phyloP scores from a whole-genome alignment of 306 rosid species.

The Sophora flavescens region DNA sequence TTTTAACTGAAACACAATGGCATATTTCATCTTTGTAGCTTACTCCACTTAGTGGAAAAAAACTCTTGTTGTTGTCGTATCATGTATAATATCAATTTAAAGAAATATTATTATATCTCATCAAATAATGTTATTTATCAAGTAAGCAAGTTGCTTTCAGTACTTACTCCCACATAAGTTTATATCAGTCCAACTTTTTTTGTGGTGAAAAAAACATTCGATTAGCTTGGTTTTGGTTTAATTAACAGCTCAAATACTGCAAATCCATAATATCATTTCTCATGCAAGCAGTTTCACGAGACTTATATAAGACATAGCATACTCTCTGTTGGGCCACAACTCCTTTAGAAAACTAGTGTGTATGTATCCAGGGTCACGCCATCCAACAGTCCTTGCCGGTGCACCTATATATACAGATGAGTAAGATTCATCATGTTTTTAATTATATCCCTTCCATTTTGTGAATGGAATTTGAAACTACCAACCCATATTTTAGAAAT shows the following conservation, averaged over 20 bases:
- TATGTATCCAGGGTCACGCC: slow-evolving; percentile 95
- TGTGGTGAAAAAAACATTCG: background rate
- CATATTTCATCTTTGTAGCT: background rate
- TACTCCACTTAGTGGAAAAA: background rate
- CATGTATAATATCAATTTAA: background rate
- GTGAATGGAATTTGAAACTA: slow-evolving; percentile 13
- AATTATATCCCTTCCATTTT: slow-evolving; percentile 6
- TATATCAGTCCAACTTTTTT: slow-evolving; percentile 12
- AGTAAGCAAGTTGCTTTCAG: slow-evolving; percentile 25
- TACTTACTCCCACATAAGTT: slow-evolving; percentile 23
- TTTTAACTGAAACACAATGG: background rate
- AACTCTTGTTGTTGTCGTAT: background rate
- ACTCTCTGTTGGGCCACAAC: slow-evolving; percentile 86
- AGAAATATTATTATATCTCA: background rate
- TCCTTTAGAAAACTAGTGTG: slow-evolving; percentile 88
- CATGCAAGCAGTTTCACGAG: slow-evolving; percentile 35
- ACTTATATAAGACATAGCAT: slow-evolving; percentile 43
- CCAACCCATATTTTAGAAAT: slow-evolving; percentile 24
- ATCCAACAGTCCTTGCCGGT: slow-evolving; percentile 92
- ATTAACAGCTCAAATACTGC: slow-evolving; percentile 18
- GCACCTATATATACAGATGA: slow-evolving; percentile 65
- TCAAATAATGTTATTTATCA: slow-evolving; percentile 24
- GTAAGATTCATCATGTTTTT: slow-evolving; percentile 27
- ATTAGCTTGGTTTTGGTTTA: slow-evolving; percentile 10
- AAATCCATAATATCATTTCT: slow-evolving; percentile 15